Evolutionary conservation across 257 asterid species (phyloP).

Genomic region (Eucommia ulmoides): DNA sequence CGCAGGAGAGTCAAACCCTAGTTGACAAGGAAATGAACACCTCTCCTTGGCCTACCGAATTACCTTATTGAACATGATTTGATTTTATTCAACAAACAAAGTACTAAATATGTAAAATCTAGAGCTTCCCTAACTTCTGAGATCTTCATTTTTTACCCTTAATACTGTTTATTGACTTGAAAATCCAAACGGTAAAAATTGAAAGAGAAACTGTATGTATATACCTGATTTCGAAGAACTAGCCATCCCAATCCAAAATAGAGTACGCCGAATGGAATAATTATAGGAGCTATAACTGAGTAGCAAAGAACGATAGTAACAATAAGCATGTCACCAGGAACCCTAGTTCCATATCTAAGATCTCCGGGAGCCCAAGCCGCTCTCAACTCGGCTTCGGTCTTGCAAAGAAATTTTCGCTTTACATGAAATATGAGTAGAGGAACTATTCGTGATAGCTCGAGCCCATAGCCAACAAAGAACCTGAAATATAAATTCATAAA

Average conservation of each 20-base stretch:
- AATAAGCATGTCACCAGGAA: conserved; percentile 69
- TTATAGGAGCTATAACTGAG: conserved; percentile 76
- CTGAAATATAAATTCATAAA: conserved; percentile 27
- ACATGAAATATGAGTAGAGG: conserved; percentile 67
- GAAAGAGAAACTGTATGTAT: background rate
- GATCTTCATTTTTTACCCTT: too few relatives aligned
- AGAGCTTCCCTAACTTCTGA: too few relatives aligned
- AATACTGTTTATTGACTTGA: too few relatives aligned
- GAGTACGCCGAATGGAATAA: conserved; percentile 61
- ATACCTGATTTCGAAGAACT: conserved; percentile 78
- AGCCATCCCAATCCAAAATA: conserved; percentile 97
- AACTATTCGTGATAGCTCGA: conserved; percentile 69
- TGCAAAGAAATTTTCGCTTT: conserved; percentile 72
- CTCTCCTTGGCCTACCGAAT: too few relatives aligned
- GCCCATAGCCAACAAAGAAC: conserved; percentile 94
- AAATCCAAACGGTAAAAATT: too few relatives aligned
- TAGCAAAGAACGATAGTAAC: conserved; percentile 65
- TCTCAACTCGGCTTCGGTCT: conserved; percentile 66
- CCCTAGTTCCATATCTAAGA: conserved; percentile 64
- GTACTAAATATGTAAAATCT: too few relatives aligned
- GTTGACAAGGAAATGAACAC: too few relatives aligned
- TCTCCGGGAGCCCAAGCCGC: conserved; percentile 92
- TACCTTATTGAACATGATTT: too few relatives aligned
- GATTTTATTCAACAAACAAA: too few relatives aligned
- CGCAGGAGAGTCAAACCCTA: too few relatives aligned